Percentiles rank a stretch among this genome's conserved stretches.
Evolutionary conservation across 805 yeast species (phyloP).

Genomic region (Candida nitratophila): DNA sequence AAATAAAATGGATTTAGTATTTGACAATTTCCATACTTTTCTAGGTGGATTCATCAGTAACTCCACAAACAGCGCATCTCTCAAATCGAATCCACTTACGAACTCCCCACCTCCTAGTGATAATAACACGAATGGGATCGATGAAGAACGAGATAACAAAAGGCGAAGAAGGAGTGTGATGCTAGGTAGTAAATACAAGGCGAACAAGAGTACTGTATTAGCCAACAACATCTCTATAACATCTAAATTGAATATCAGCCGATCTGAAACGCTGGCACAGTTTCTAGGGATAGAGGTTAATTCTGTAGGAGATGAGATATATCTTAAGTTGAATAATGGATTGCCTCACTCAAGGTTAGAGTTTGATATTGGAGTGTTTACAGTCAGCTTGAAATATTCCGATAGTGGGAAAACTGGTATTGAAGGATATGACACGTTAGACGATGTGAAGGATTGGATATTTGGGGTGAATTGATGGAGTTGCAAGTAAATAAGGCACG

Average conservation of each 20-base stretch:
- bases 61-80: not conserved
- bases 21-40: not conserved
- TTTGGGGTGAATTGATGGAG: conserved; percentile 2
- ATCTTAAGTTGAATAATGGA: not conserved
- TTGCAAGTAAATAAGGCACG: too few relatives aligned
- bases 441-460: conserved; percentile 17
- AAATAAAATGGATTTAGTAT: conserved; percentile 20
- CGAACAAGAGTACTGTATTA: too few relatives aligned
- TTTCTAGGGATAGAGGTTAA: conserved; percentile 12
- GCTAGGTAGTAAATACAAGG: not conserved
- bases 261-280: conserved; percentile 9
- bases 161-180: not conserved
- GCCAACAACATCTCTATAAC: too few relatives aligned
- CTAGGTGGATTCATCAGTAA: not conserved
- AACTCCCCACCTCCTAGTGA: too few relatives aligned
- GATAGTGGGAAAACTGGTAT: not conserved
- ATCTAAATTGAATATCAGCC: not conserved
- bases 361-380: conserved; percentile 17
- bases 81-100: too few relatives aligned
- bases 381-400: conserved; percentile 13
- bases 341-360: conserved; percentile 4
- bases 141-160: too few relatives aligned
- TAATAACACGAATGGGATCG: too few relatives aligned
- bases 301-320: not conserved
- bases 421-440: conserved; percentile 5